phyloP scores from a whole-genome alignment of 345 rosid species.

The Eucalyptus paniculata region DNA sequence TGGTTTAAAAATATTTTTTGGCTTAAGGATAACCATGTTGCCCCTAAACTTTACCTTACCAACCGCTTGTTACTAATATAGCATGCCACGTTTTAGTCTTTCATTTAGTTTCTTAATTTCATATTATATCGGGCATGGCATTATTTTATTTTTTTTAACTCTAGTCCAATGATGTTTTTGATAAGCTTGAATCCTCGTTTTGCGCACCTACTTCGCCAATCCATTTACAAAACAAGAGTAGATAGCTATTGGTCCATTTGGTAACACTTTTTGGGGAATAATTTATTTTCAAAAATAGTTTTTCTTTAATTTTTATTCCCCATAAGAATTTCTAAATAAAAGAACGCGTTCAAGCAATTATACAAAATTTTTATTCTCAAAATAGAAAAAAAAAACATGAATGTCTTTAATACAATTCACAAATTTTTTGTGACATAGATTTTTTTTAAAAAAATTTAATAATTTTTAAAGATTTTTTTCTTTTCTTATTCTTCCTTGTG shows the following conservation, averaged over 20 bases:
- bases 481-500: no score
- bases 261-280: no score
- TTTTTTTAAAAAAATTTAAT: no score
- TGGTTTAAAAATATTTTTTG: not conserved
- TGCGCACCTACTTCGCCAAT: not conserved
- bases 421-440: no score
- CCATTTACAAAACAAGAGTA: not conserved
- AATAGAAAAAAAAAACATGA: no score
- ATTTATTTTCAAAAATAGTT: no score
- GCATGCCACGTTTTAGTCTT: not conserved
- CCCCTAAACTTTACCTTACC: not conserved
- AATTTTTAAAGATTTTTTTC: no score
- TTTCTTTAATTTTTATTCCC: accelerated
- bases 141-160: not conserved
- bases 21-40: not conserved
- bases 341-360: accelerated
- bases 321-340: no score
- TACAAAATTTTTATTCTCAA: accelerated
- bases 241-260: not conserved
- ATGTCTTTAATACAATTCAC: no score
- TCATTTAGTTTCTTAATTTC: not conserved
- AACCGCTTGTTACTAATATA: not conserved
- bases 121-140: not conserved
- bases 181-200: not conserved
- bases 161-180: not conserved